Percentiles rank a stretch among this genome's conserved stretches.
Conservation (phyloP, 1,284 basidiomycete species). For the Ceratobasidium sp. region DNA sequence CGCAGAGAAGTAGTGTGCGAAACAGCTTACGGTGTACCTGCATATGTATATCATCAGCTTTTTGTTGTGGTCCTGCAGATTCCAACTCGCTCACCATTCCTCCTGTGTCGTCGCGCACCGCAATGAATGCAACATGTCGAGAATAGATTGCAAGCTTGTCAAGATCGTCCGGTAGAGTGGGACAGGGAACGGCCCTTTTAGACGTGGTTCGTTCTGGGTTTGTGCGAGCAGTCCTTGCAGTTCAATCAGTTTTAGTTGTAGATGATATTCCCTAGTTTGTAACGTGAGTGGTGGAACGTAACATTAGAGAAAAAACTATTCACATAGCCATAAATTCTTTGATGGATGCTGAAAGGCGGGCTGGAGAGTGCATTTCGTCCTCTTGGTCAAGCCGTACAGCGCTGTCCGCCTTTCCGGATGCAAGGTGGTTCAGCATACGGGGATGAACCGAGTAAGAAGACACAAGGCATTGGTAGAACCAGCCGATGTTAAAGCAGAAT, state of each 20-base stretch:
- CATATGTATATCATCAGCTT: background rate
- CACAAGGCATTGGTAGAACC: slow-evolving; percentile 86
- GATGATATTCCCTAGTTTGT: slow-evolving; percentile 84
- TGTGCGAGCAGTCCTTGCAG: slow-evolving; percentile 86
- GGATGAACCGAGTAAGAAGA: slow-evolving; percentile 72
- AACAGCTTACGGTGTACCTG: slow-evolving; percentile 74
- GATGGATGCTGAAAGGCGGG: slow-evolving; percentile 72
- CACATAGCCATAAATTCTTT: slow-evolving; percentile 93
- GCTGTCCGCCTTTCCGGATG: slow-evolving; percentile 18
- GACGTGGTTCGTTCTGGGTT: slow-evolving; percentile 91
- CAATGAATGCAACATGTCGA: slow-evolving; percentile 94
- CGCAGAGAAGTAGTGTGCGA: background rate
- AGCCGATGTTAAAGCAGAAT: slow-evolving; percentile 85
- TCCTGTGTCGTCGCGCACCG: slow-evolving; percentile 90
- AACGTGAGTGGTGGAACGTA: background rate
- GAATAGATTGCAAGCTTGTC: slow-evolving; percentile 87
- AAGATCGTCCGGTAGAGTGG: slow-evolving; percentile 86
- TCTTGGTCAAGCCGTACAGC: slow-evolving; percentile 43
- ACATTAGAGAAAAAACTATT: slow-evolving; percentile 51
- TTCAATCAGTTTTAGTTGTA: slow-evolving; percentile 90
- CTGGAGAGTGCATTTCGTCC: slow-evolving; percentile 40
- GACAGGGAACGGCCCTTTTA: slow-evolving; percentile 93
- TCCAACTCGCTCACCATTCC: slow-evolving; percentile 77
- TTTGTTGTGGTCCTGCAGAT: background rate
- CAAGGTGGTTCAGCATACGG: slow-evolving; percentile 32